Percentiles rank a stretch among this genome's conserved stretches.
Conservation (phyloP, 345 rosid genomes). For the Eucalyptus rudis region DNA sequence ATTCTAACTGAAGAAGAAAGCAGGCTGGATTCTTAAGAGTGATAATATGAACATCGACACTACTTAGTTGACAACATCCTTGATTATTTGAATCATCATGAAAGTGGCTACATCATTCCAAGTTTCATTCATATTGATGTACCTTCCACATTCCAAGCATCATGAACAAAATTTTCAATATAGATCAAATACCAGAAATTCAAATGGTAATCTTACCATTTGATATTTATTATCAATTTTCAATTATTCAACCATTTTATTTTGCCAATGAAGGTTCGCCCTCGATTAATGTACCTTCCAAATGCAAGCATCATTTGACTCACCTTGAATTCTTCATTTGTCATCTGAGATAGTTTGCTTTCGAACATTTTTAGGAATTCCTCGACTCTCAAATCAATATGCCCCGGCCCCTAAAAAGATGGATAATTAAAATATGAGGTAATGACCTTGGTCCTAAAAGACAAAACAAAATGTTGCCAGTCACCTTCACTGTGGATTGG, state of each 20-base stretch:
- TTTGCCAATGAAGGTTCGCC: background rate
- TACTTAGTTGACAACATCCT: background rate
- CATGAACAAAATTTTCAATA: background rate
- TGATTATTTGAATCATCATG: background rate
- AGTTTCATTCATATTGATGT: background rate
- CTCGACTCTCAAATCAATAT: conserved; percentile 75
- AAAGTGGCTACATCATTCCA: background rate
- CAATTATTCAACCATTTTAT: background rate
- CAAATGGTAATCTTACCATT: background rate
- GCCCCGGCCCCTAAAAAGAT: conserved; percentile 50
- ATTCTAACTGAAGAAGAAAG: background rate
- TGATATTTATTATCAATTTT: background rate
- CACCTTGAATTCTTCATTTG: conserved; percentile 75
- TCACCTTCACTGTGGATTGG: conserved; percentile 80
- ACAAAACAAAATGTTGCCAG: background rate
- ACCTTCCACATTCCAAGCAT: background rate
- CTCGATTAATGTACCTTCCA: background rate
- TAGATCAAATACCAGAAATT: background rate
- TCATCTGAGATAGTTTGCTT: conserved; percentile 56
- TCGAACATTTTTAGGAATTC: conserved; percentile 60
- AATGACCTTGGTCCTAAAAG: background rate
- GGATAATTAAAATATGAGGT: background rate
- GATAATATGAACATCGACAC: background rate
- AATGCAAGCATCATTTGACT: background rate
- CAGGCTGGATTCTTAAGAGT: background rate